Evolutionary conservation across 305 asterid species (phyloP).

Genomic region (Ilex paraguariensis): DNA sequence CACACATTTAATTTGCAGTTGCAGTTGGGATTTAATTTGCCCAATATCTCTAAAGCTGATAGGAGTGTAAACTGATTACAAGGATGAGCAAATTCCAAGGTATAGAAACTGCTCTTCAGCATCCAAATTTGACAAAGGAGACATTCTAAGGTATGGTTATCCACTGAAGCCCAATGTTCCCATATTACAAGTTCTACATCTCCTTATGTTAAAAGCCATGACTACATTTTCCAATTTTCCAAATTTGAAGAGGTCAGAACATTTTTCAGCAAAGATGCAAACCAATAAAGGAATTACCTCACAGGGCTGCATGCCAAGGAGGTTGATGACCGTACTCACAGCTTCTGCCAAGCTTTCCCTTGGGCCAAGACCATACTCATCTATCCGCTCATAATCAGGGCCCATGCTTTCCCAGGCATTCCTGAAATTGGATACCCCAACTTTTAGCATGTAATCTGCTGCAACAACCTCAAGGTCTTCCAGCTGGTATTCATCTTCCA

Average conservation of each 20-base stretch:
- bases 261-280: background rate
- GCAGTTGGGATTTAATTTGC: background rate
- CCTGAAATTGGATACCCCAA: conserved; percentile 82
- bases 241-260: no score
- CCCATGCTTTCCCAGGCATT: conserved; percentile 93
- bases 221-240: no score
- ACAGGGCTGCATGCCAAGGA: conserved; percentile 93
- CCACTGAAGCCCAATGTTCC: no score
- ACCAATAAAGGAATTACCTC: conserved; percentile 50
- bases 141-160: no score
- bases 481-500: conserved; percentile 91
- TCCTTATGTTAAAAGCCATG: no score
- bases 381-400: conserved; percentile 62
- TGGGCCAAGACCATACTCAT: conserved; percentile 93
- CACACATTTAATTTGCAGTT: no score
- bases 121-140: no score
- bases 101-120: background rate
- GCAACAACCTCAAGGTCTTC: conserved; percentile 87
- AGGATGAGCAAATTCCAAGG: background rate
- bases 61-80: no score
- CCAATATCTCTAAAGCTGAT: no score
- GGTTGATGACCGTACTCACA: conserved; percentile 72
- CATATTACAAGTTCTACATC: no score
- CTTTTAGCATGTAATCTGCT: conserved; percentile 82
- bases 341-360: conserved; percentile 84